Percentiles rank a stretch among this genome's conserved stretches.
Evolutionary conservation across 805 yeast species (phyloP).

Genomic region (Clavispora phyllophila): DNA sequence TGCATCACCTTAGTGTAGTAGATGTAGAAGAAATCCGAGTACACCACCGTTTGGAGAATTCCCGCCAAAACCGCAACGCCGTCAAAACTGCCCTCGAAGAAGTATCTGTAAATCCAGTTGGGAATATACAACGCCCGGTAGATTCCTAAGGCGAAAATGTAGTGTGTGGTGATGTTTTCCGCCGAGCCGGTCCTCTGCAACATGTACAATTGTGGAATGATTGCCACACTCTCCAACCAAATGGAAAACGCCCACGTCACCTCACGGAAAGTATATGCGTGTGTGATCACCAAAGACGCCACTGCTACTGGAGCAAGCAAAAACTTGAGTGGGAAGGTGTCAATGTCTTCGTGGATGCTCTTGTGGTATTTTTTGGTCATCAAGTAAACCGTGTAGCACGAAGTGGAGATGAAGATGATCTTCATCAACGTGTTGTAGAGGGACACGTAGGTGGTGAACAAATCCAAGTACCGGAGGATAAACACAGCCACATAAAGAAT

Average conservation of each 20-base stretch:
- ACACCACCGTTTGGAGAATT: constrained; percentile 74
- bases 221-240: constrained; percentile 91
- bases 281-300: constrained; percentile 55
- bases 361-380: constrained; percentile 59
- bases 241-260: constrained; percentile 82
- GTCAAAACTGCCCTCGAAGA: constrained; percentile 59
- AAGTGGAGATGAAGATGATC: constrained; percentile 69
- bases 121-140: constrained; percentile 89
- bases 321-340: constrained; percentile 69
- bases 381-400: constrained; percentile 68
- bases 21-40: constrained; percentile 93
- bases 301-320: constrained; percentile 59
- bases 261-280: constrained; percentile 57
- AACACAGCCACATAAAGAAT: constrained; percentile 70
- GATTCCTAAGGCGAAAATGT: constrained; percentile 87
- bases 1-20: constrained; percentile 76
- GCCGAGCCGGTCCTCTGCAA: constrained; percentile 87
- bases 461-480: constrained; percentile 66
- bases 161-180: constrained; percentile 81
- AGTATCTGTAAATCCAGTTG: constrained; percentile 90
- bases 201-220: constrained; percentile 88
- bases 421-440: constrained; percentile 80
- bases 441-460: constrained; percentile 53
- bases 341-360: constrained; percentile 57
- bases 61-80: constrained; percentile 74